Base-by-base conservation (phyloP, 2,329 filamentous ascomycete species). In the Epichloe bromicola region DNA sequence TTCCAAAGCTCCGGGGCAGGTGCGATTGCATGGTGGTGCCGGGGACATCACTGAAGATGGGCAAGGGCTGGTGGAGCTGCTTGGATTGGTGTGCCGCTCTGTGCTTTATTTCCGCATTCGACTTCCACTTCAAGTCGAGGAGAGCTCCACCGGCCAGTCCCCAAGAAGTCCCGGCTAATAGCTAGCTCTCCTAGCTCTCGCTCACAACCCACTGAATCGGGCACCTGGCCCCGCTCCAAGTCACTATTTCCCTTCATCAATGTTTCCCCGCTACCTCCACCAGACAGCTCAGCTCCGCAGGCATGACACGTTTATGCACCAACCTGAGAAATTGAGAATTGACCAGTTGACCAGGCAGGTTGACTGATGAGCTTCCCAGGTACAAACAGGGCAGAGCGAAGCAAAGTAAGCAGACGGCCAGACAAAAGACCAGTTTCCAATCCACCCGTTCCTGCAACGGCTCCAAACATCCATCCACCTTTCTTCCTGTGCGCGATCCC, bases 41-140 rank as follows among this genome's bases (percentile, higher is more conserved):
- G 42, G 42, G 19, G 42, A 45, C 23, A 23, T 11, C 4, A 17
- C 42, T 45, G 42, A 37, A 37, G 45, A 46, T 33, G 45, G 45
- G 46, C 20, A 39, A 14, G 26, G 23, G 42, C 26, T 45, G 42
- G 12, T 45, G 42, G 42, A 26, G 11, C 7, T 8, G 42, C 12
- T n/a, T 23, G 7, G 26, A 8, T 8, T 30, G 26, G 26, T 30
- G 26, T 30, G 26, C 26, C 26, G 26, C 26, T 30, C 26, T 30
- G 19, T 33, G 23, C 15, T 19, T 19, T 39, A 38, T 42, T 48
- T 48, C 50, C 50, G 50, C 50, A 51, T 51, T 45, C 50, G 50
- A 51, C 30, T 30, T 30, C 30, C 26, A 30, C 26, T 30, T 30
- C 26, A 30, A 4, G 26, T 30, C 26, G 26, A 30, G 26, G 26